Evolutionary conservation across 1,139 yeast genomes (phyloP), one percentile per base, ranked within the genome.

Genomic region (Groenewaldozyma sp.): DNA sequence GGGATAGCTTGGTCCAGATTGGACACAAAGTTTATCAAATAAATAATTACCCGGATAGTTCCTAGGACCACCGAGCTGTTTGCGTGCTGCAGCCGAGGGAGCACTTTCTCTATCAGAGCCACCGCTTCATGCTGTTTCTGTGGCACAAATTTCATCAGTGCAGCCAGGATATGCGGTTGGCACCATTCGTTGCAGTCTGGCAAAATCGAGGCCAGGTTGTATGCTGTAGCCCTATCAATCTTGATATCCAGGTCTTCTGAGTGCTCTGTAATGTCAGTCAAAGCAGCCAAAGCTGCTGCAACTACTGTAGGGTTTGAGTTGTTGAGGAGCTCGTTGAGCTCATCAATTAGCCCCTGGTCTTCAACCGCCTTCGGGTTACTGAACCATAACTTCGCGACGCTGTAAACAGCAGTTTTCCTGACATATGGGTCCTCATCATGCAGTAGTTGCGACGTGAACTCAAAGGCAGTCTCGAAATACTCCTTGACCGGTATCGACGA

Each of bases 61-160:
- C 84, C 86, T 44, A 87, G 60, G 0, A 83, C 93, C 18, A 88
- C 94, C 0, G 94, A 73, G 0, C 94, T 71, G 56, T 84, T 87
- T 24, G 80, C 81, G 55, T 84, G 94, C 52, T 78, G 94, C 16
- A 88, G 62, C 31, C 82, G 74, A 0, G 95, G 91, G 9, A 81
- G 56, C 3, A 76, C 68, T n/a, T 73, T 64, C 37, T 82, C 93
- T 17, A 86, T 75, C 53, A 88, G 55, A 3, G 68, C 67, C 40
- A 75, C 63, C 0, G 95, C 88, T 36, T 81, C 93, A 1, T 67
- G 68, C 16, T 74, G 66, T 0, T 73, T 66, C 46, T 78, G 76
- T 1, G 97, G 96, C 1, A 81, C 80, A 58, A 72, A 84, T 16
- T 75, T 67, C 70, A 78, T 69, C 35, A 88, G 58, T 0, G 91